Base-by-base conservation (phyloP, 179 eudicot species). In the Amaranthus tricolor region DNA sequence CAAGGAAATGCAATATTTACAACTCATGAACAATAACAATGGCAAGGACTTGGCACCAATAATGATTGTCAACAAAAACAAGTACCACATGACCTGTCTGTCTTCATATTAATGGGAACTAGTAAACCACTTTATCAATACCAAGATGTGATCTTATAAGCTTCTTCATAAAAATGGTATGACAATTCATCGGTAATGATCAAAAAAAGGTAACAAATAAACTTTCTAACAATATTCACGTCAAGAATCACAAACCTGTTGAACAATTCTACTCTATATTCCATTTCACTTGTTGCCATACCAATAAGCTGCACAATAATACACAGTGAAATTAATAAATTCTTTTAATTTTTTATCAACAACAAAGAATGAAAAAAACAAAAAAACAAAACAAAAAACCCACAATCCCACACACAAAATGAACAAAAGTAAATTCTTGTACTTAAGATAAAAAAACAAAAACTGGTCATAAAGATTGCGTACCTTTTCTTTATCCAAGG, bases 201-300 rank as follows among this genome's bases (percentile, higher is more conserved):
- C 51, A 31, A 61, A n/a, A 45, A 54, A 31, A 45, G 21, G 40
- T 58, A 43, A n/a, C 44, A 9, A 57, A 50, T 12, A 50, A 55
- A 74, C 9, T n/a, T 16, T 20, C 45, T 1, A 56, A 24, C 20
- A 19, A 71, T 57, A 74, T 56, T 31, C 8, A 58, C 44, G 13
- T 21, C 15, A 47, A 16, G 12, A 24, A 56, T 19, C 58, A 76
- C 85, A 63, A 75, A 91, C 96, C 84, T 89, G 90, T 85, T 89
- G 76, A 86, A 88, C 82, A 91, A 61, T 67, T 88, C 91, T 59
- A 85, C 88, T 77, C 86, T 86, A 66, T 88, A 86, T 71, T 91
- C 93, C 90, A 89, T 85, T 80, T 91, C 93, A 78, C 84, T 86
- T 71, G 82, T 85, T 52, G 86, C 89, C 87, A 83, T 87, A 15